Conservation (phyloP, 2,329 filamentous ascomycete genomes). For the Cadophora malorum region DNA sequence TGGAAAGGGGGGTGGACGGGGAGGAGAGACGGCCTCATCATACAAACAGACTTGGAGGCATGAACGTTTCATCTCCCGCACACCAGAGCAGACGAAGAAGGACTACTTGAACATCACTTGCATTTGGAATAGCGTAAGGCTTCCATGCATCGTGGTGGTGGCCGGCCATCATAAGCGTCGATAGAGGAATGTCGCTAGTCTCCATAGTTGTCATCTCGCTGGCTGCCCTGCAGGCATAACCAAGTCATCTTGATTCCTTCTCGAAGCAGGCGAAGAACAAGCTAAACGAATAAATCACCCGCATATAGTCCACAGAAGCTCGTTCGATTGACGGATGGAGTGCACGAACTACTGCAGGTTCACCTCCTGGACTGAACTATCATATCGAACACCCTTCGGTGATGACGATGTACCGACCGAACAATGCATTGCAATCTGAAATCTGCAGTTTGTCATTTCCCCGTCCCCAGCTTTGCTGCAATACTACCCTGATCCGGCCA, state of each 20-base stretch:
- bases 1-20: neutral
- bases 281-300: conserved; percentile 4
- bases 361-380: neutral
- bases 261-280: conserved; percentile 18
- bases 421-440: neutral
- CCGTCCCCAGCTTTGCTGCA: conserved; percentile 11
- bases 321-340: neutral
- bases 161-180: neutral
- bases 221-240: neutral
- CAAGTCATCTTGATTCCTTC: conserved; percentile 16
- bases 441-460: conserved; percentile 2
- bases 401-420: conserved; percentile 2
- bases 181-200: neutral
- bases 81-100: conserved; percentile 11
- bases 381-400: neutral
- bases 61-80: conserved; percentile 16
- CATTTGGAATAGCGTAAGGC: neutral
- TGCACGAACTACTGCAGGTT: conserved; percentile 1
- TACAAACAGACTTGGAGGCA: neutral
- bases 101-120: neutral
- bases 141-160: neutral
- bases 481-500: neutral
- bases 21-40: neutral
- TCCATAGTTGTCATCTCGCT: neutral
- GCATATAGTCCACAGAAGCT: conserved; percentile 8